Evolutionary conservation across 2,329 filamentous ascomycete species (phyloP).

Genomic region (Bretziella fagacearum): DNA sequence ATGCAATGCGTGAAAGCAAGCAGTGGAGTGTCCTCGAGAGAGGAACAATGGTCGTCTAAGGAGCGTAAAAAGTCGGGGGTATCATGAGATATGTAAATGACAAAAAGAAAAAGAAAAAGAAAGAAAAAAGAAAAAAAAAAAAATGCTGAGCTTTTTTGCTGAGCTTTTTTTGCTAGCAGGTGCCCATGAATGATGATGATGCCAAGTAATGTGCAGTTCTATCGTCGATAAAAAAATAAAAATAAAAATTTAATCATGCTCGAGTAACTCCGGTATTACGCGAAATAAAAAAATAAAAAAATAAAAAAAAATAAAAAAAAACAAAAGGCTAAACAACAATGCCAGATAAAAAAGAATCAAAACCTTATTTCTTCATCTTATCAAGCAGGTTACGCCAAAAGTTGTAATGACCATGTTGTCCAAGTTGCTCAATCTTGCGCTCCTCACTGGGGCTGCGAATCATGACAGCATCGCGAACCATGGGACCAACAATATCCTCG

Average conservation of each 20-base stretch:
- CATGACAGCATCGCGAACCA: conserved; percentile 49
- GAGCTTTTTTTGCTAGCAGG: background rate
- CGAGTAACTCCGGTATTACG: conserved; percentile 1
- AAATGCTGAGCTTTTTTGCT: background rate
- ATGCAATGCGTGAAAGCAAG: conserved; percentile 5
- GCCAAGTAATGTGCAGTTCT: background rate
- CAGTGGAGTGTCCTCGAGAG: background rate
- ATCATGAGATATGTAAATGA: conserved; percentile 3
- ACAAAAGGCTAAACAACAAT: background rate
- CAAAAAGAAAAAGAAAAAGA: background rate
- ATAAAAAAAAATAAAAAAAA: background rate
- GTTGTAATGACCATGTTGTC: conserved; percentile 20
- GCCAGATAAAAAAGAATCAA: background rate
- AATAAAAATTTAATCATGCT: no score
- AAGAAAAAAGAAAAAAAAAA: conserved; percentile 1
- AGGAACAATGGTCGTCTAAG: background rate
- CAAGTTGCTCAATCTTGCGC: conserved; percentile 20
- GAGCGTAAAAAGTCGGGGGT: conserved; percentile 5
- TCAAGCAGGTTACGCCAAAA: conserved; percentile 34
- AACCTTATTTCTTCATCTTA: conserved; percentile 22
- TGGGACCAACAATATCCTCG: conserved; percentile 84
- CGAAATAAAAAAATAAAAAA: conserved; percentile 3
- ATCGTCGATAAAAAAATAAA: background rate
- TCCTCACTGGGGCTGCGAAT: conserved; percentile 28
- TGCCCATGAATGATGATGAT: background rate